A percentile compares a stretch with the other conserved stretches of the same genome.
Evolutionary conservation across 371 early-diverging fungal species (phyloP).

Genomic region (Nosema muscidifuracis): DNA sequence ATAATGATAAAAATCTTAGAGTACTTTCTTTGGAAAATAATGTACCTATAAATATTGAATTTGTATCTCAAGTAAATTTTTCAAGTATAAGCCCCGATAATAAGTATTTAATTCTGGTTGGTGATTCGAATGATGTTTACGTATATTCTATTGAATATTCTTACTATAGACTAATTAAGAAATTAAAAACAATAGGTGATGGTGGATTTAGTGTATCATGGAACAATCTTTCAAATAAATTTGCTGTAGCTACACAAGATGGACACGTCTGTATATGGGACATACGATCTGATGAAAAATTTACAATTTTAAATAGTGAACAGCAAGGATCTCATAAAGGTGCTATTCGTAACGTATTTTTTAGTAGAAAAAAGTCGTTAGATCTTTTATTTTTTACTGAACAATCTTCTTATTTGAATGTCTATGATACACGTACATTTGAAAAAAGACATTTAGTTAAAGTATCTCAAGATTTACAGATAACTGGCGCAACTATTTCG

Average conservation of each 20-base stretch:
- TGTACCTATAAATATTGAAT: conserved; percentile 66
- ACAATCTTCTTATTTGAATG: conserved; percentile 56
- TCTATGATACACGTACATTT: conserved; percentile 56
- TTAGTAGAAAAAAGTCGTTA: conserved; percentile 53
- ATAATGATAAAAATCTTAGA: conserved; percentile 82
- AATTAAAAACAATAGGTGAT: conserved; percentile 66
- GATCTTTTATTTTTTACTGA: conserved; percentile 61
- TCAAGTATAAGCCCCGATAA: conserved; percentile 75
- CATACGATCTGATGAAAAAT: conserved; percentile 48
- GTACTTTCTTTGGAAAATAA: conserved; percentile 68
- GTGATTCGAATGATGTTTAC: conserved; percentile 74
- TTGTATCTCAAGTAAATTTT: conserved; percentile 53
- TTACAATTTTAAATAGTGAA: conserved; percentile 40
- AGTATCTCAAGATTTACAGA: conserved; percentile 46
- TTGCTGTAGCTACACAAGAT: conserved; percentile 74
- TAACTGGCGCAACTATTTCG: conserved; percentile 55
- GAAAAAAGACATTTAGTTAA: conserved; percentile 48
- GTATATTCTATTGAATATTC: conserved; percentile 68
- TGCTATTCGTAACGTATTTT: conserved; percentile 59
- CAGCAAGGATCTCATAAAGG: conserved; percentile 53
- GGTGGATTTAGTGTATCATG: conserved; percentile 73
- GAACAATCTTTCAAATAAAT: conserved; percentile 68
- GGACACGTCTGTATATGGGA: conserved; percentile 73
- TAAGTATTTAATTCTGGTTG: conserved; percentile 71
- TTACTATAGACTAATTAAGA: conserved; percentile 67